Base-by-base conservation (phyloP, 2,329 filamentous ascomycete species). In the Trichoderma cornu-damae region DNA sequence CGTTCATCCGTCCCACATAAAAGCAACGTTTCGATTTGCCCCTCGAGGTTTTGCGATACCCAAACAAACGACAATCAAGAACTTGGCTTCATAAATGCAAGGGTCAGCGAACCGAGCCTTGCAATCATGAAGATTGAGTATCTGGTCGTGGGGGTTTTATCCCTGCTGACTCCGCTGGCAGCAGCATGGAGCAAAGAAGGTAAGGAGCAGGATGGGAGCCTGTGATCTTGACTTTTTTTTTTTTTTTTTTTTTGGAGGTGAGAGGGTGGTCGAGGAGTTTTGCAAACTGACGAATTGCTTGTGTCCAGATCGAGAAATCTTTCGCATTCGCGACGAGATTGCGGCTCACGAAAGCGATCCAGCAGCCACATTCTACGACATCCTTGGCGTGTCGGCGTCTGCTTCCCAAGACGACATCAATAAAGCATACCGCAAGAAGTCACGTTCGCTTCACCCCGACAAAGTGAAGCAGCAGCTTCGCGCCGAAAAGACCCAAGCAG, bases 281-380 rank as follows among this genome's bases (percentile, higher is more conserved):
- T 12, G 4, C 12, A 16, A 12, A 26, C 47, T 56, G 24, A 57
- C 43, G 16, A 48, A 38, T 49, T 44, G 47, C 28, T 26, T 5
- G 16, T 37, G 9, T n/a, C n/a, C 67, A 95, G 94, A 99, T 75
- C 90, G 95, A 70, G 94, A 99, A 76, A 97, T 99, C 77, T 99
- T 99, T 78, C 89, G 91, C 66, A 81, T 99, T 61, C 87, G 87
- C 68, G 91, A 96, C 75, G 94, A 97, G 71, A 83, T 99, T 57
- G 75, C 83, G 43, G 78, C 85, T 63, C 89, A 96, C 72, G 90
- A 96, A 72, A 57, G 68, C 32, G 91, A 94, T 58, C 68, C 79
- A 51, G 86, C 89, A 61, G 81, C 90, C 60, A 94, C 89, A 65
- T 99, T 99, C 75, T 99, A 99, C 82, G 87, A 95, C 70, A 94